These are phyloP conservation scores for Goffeauzyma gilvescens DNA, from an alignment of 768 basidiomycete species.

Conservation along the genomic window DNA sequence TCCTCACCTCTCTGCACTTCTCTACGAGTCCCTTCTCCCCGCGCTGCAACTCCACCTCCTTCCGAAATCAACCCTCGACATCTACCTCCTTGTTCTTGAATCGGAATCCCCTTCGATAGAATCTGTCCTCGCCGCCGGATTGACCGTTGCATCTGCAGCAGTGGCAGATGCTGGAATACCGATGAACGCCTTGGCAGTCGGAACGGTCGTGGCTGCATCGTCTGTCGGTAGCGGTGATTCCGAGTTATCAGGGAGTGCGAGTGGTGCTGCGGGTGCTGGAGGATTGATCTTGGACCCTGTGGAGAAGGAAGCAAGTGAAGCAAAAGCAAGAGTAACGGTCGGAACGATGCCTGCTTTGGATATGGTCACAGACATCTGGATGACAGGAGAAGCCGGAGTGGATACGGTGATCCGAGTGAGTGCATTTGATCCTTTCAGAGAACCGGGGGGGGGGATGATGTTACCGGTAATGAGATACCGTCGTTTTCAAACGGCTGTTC, in stretches of 20 bases:
- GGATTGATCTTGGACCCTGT: slow-evolving; percentile 56
- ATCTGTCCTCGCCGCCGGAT: slow-evolving; percentile 65
- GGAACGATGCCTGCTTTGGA: slow-evolving; percentile 76
- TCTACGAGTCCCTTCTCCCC: slow-evolving; percentile 60
- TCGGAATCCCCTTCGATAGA: slow-evolving; percentile 59
- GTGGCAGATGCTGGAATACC: slow-evolving; percentile 85
- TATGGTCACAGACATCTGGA: slow-evolving; percentile 68
- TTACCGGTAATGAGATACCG: no score
- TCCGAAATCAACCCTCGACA: slow-evolving; percentile 86
- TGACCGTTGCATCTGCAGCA: slow-evolving; percentile 73
- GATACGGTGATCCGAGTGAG: slow-evolving; percentile 44
- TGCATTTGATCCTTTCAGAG: neutral
- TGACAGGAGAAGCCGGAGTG: slow-evolving; percentile 49
- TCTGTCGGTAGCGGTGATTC: no score
- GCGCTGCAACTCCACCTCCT: slow-evolving; percentile 52
- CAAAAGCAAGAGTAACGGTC: slow-evolving; percentile 52
- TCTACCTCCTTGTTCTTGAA: slow-evolving; percentile 75
- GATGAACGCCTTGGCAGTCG: slow-evolving; percentile 67
- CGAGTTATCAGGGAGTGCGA: neutral
- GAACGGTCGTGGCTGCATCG: slow-evolving; percentile 55
- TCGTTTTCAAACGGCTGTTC: no score
- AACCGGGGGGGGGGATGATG: no score
- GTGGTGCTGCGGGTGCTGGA: neutral
- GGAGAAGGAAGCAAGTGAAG: slow-evolving; percentile 42
- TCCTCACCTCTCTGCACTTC: slow-evolving; percentile 56